phyloP scores from a whole-genome alignment of 495 filamentous ascomycete genomes.

The Penicillium daleae region DNA sequence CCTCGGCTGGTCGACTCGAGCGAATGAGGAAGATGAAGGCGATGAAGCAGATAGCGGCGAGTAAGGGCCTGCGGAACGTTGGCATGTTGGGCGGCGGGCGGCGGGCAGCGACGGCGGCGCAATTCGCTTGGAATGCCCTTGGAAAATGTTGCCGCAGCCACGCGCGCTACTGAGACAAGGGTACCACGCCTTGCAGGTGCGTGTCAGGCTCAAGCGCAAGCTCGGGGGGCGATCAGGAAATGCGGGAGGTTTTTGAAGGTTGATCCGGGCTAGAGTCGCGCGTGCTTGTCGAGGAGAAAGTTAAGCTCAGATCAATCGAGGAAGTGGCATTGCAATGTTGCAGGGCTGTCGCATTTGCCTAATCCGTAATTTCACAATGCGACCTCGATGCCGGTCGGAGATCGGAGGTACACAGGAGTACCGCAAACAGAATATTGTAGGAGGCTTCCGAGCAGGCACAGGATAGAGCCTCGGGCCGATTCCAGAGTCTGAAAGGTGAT shows the following conservation, averaged over 20 bases:
- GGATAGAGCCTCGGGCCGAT: conserved; percentile 4
- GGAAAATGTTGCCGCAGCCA: conserved; percentile 16
- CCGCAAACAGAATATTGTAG: conserved; percentile 27
- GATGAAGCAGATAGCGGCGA: conserved; percentile 69
- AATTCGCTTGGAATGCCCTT: not conserved
- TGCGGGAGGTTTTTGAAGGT: not conserved
- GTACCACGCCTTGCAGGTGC: conserved; percentile 6
- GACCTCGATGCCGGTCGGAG: conserved; percentile 16
- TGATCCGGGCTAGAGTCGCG: conserved; percentile 5
- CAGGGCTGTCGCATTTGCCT: conserved; percentile 5
- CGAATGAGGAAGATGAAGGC: conserved; percentile 72
- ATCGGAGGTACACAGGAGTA: conserved; percentile 10
- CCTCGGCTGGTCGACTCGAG: conserved; percentile 53
- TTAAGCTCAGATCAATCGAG: conserved; percentile 19
- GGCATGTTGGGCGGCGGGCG: conserved; percentile 51
- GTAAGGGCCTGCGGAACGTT: conserved; percentile 72
- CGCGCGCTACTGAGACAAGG: conserved; percentile 13
- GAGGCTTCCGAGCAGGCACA: conserved; percentile 7
- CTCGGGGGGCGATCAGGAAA: not conserved
- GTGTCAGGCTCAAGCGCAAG: not conserved
- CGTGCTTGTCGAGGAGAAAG: conserved; percentile 1
- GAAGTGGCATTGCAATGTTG: conserved; percentile 22
- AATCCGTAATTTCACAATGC: conserved; percentile 21
- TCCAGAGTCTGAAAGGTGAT: not conserved
- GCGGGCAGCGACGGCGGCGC: conserved; percentile 11